These are phyloP conservation scores for Boletus eberwhitei DNA, from an alignment of 768 basidiomycete genomes.

Conservation along the genomic window DNA sequence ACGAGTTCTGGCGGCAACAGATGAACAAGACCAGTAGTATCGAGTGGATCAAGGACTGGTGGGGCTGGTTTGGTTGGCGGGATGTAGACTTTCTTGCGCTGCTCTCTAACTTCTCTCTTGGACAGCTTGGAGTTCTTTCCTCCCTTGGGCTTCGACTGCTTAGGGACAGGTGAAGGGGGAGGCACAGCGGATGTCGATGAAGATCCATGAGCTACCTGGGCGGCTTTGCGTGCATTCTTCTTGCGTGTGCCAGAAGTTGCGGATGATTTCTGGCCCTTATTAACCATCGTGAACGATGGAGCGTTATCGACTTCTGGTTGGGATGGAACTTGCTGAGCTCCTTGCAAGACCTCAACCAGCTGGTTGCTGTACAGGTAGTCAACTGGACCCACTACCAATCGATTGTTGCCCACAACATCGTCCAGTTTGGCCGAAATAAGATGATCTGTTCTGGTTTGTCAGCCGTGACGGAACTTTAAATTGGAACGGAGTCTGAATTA, in stretches of 20 bases:
- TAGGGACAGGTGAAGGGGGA: conserved; percentile 36
- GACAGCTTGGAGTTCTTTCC: conserved; percentile 47
- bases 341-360: neutral
- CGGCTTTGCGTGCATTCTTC: conserved; percentile 83
- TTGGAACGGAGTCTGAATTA: no score
- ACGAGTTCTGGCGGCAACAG: conserved; percentile 77
- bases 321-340: neutral
- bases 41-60: conserved; percentile 78
- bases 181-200: conserved; percentile 12
- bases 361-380: neutral
- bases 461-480: no score
- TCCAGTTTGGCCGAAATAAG: neutral
- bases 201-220: conserved; percentile 25
- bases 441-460: no score
- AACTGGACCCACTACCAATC: neutral
- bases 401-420: neutral
- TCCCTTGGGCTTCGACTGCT: conserved; percentile 46
- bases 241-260: conserved; percentile 85
- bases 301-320: conserved; percentile 1
- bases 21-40: conserved; percentile 74
- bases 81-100: conserved; percentile 81
- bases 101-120: conserved; percentile 54
- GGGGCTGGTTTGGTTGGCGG: conserved; percentile 79
- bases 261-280: conserved; percentile 67
- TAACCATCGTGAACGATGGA: conserved; percentile 34